phyloP scores from a whole-genome alignment of 2,329 filamentous ascomycete genomes.

The Microsporum audouinii region DNA sequence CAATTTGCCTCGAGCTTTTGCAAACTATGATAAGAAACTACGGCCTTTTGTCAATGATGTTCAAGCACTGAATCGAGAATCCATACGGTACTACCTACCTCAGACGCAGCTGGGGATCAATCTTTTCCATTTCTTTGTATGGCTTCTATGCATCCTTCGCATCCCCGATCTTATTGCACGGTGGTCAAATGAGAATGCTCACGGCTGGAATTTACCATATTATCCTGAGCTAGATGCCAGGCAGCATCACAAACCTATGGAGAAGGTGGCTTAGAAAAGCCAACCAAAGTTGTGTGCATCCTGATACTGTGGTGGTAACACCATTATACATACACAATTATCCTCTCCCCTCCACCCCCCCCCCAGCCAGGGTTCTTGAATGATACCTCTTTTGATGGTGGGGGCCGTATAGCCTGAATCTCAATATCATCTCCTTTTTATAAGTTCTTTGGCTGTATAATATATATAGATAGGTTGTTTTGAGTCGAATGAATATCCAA shows the following conservation, averaged over 20 bases:
- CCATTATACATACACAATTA: no score
- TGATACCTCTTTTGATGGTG: no score
- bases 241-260: neutral
- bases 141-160: conserved; percentile 19
- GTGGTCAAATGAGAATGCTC: neutral
- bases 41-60: conserved; percentile 18
- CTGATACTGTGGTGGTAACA: no score
- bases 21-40: conserved; percentile 17
- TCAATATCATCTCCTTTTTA: no score
- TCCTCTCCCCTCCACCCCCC: no score
- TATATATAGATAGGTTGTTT: no score
- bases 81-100: conserved; percentile 14
- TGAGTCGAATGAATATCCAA: no score
- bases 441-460: no score
- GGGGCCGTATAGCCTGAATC: no score
- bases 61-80: conserved; percentile 14
- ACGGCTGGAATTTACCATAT: neutral
- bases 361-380: no score
- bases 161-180: neutral
- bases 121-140: conserved; percentile 14
- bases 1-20: conserved; percentile 14
- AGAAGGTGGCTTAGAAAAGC: neutral
- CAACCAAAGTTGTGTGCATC: no score
- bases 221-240: neutral
- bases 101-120: conserved; percentile 16